These are phyloP conservation scores for Trichoderma gamsii DNA, from an alignment of 495 filamentous ascomycete species.

Conservation along the genomic window DNA sequence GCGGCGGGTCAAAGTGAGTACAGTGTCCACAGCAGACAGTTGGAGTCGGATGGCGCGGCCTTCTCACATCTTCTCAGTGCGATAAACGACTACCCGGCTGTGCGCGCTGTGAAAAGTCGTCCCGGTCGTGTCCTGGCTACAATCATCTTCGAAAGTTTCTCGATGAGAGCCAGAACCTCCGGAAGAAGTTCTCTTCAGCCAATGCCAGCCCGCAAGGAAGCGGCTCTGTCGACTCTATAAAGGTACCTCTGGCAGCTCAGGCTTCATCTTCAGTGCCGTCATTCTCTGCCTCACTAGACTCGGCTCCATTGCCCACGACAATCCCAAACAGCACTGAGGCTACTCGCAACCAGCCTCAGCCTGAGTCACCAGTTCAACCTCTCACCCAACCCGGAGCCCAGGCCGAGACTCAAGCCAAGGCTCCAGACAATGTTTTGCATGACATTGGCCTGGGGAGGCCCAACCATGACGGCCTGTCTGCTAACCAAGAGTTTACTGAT, in stretches of 20 bases:
- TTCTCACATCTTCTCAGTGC: not conserved
- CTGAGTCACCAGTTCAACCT: not conserved
- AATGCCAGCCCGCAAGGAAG: not conserved
- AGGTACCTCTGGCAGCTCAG: not conserved
- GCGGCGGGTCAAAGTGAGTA: slow-evolving; percentile 1
- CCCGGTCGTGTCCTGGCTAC: slow-evolving; percentile 1
- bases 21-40: too few species aligned
- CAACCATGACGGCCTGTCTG: not conserved
- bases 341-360: not conserved
- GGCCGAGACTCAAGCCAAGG: not conserved
- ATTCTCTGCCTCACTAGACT: not conserved
- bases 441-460: not conserved
- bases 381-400: not conserved
- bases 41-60: not conserved
- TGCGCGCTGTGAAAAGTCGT: slow-evolving; percentile 1
- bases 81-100: slow-evolving; percentile 1
- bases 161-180: slow-evolving; percentile 13
- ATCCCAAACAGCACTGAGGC: not conserved
- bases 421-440: not conserved
- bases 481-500: not conserved
- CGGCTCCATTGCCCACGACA: not conserved
- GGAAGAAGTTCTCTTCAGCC: slow-evolving; percentile 3
- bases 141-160: slow-evolving; percentile 6
- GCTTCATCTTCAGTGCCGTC: not conserved
- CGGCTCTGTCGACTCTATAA: not conserved